Base-by-base conservation (phyloP, 2,329 filamentous ascomycete species). In the Erysiphe pulchra region DNA sequence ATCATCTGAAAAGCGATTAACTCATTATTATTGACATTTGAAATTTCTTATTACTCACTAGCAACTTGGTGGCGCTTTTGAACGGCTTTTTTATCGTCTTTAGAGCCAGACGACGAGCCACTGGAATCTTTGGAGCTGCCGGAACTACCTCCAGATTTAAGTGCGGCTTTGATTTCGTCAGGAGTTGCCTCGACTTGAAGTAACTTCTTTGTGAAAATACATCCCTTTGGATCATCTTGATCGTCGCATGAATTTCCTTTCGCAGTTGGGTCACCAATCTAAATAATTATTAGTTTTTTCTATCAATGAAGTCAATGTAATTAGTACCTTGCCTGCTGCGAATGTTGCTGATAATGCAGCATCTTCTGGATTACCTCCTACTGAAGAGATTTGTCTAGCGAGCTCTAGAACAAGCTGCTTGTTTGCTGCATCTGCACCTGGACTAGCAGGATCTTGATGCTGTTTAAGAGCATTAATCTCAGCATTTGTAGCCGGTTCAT, bases 401-500 rank as follows among this genome's bases (percentile, higher is more conserved):
- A 78, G 62, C 40, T 65, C 66, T 7, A 76, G 62, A 42, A 71
- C 67, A 51, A 78, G 70, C 33, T 64, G 62, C 62, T 76, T 77
- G 64, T 80, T 80, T 42, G 63, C 61, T 1, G 57, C 66, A 13
- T 67, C 65, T 12, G 74, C 71, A 38, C 66, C 67, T 2, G 64
- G 55, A 0, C 71, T 71, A 17, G 75, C 76, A 28, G 76, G 73
- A 56, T 80, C 76, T 60, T 80, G 75, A 60, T 80, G 75, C 60
- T 77, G 73, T 46, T 64, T 61, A 48, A 80, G 57, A 39, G 72
- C 72, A 28, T 65, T 69, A 53, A 80, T 77, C 61, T 80, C 75
- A 2, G 75, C 67, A 60, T 80, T 80, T 47, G 65, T 63, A 14
- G 75, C 71, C 54, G 67, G 72, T 57, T 60, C 62, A 37, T 59